phyloP scores from a whole-genome alignment of 306 rosid species.

The Corylus heterophylla region DNA sequence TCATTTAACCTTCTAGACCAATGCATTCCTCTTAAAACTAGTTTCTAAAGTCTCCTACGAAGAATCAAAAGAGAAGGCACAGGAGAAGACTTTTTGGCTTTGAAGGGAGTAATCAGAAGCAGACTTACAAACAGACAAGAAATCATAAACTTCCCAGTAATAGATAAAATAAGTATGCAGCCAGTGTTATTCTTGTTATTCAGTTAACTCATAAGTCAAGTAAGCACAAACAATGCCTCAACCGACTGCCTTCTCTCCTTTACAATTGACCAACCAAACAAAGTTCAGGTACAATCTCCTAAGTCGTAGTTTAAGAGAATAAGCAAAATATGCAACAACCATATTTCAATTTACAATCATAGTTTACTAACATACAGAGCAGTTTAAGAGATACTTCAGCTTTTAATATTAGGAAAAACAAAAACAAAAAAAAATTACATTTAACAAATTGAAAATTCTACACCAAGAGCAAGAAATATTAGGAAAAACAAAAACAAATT shows the following conservation, averaged over 20 bases:
- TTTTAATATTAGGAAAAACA: background rate
- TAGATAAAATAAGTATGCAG: background rate
- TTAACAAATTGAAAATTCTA: slow-evolving; percentile 15
- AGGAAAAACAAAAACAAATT: slow-evolving; percentile 10
- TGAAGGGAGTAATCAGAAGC: no score
- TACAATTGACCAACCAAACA: background rate
- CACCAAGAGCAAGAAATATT: slow-evolving; percentile 20
- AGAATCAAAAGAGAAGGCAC: no score
- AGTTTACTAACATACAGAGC: background rate
- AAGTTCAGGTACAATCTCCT: background rate
- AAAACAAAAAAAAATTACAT: slow-evolving; percentile 7
- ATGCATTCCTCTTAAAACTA: no score
- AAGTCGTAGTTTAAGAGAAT: background rate
- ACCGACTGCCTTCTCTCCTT: background rate
- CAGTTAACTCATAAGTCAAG: background rate
- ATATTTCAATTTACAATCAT: background rate
- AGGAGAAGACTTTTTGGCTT: no score
- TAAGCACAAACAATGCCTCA: background rate
- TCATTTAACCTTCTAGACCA: no score
- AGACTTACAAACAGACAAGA: no score
- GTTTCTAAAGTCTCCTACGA: no score
- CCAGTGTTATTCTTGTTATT: background rate
- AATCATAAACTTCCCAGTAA: background rate
- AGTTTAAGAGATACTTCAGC: background rate
- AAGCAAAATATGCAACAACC: background rate